These are phyloP conservation scores for Juncus inflexus DNA, from an alignment of 176 grass and related monocot genomes.

Conservation along the genomic window DNA sequence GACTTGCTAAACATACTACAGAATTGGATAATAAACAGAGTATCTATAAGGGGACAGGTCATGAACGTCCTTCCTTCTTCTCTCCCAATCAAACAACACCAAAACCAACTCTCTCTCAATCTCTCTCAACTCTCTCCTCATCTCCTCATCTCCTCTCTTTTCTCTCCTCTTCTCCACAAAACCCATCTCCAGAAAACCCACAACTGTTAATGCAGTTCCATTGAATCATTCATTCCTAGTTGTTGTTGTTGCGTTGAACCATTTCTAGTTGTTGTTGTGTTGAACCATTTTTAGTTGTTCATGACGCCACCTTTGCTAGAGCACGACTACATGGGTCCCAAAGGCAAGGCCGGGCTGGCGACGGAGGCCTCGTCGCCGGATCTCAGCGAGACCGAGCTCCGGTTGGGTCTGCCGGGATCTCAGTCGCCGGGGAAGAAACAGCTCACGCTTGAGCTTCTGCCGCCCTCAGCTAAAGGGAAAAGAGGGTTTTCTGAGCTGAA, in stretches of 20 bases:
- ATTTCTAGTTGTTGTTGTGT: conserved; percentile 1
- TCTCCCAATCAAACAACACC: conserved; percentile 23
- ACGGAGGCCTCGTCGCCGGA: conserved; percentile 42
- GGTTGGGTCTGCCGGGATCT: conserved; percentile 58
- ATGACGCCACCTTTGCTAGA: conserved; percentile 55
- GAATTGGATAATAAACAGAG: too few relatives aligned
- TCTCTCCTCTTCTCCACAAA: conserved; percentile 20
- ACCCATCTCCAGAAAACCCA: conserved; percentile 13
- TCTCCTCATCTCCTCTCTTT: background rate
- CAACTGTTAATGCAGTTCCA: conserved; percentile 37
- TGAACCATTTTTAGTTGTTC: background rate
- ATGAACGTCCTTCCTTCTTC: conserved; percentile 3
- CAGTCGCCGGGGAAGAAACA: conserved; percentile 22
- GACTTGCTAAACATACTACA: too few relatives aligned
- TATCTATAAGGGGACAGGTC: background rate
- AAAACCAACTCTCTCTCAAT: conserved; percentile 17
- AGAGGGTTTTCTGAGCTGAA: conserved; percentile 59
- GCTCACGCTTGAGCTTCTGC: conserved; percentile 51
- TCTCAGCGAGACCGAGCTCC: conserved; percentile 55
- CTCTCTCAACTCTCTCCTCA: background rate
- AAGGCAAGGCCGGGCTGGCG: conserved; percentile 17
- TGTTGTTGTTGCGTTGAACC: background rate
- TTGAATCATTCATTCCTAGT: conserved; percentile 1
- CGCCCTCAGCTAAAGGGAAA: conserved; percentile 61
- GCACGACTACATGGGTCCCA: conserved; percentile 61